Evolutionary conservation across 2,329 filamentous ascomycete species (phyloP).

Genomic region (Diplodia mutila): DNA sequence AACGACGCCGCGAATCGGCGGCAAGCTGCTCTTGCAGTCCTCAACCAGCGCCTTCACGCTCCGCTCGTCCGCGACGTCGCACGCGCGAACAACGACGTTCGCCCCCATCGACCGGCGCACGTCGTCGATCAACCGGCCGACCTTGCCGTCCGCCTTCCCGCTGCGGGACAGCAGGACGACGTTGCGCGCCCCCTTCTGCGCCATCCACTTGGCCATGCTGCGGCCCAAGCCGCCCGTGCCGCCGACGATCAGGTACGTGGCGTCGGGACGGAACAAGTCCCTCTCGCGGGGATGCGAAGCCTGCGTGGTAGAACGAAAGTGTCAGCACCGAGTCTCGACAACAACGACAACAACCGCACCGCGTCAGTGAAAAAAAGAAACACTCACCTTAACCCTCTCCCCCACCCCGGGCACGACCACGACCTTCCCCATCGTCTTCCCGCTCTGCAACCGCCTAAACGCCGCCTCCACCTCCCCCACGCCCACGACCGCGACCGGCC

Average conservation of each 20-base stretch:
- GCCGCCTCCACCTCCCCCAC: slow-evolving; percentile 30
- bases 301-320: background rate
- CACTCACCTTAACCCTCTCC: slow-evolving; percentile 32
- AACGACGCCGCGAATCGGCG: slow-evolving; percentile 34
- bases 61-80: slow-evolving; percentile 21
- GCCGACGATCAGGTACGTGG: slow-evolving; percentile 36
- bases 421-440: slow-evolving; percentile 29
- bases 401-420: slow-evolving; percentile 31
- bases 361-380: background rate
- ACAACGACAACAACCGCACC: too few relatives aligned
- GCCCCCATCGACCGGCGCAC: background rate
- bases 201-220: slow-evolving; percentile 35
- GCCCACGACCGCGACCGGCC: slow-evolving; percentile 26
- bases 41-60: background rate
- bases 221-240: slow-evolving; percentile 38
- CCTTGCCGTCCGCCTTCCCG: slow-evolving; percentile 14
- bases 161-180: slow-evolving; percentile 33
- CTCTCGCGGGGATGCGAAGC: slow-evolving; percentile 8
- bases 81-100: slow-evolving; percentile 9
- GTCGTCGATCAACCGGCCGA: background rate
- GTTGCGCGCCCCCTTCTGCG: slow-evolving; percentile 32
- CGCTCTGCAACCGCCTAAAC: slow-evolving; percentile 29
- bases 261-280: slow-evolving; percentile 28
- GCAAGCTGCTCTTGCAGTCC: background rate
- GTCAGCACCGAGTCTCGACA: too few relatives aligned